These are phyloP conservation scores for Lasiodiplodia sp. DNA, from an alignment of 2,329 filamentous ascomycete genomes.

Conservation along the genomic window DNA sequence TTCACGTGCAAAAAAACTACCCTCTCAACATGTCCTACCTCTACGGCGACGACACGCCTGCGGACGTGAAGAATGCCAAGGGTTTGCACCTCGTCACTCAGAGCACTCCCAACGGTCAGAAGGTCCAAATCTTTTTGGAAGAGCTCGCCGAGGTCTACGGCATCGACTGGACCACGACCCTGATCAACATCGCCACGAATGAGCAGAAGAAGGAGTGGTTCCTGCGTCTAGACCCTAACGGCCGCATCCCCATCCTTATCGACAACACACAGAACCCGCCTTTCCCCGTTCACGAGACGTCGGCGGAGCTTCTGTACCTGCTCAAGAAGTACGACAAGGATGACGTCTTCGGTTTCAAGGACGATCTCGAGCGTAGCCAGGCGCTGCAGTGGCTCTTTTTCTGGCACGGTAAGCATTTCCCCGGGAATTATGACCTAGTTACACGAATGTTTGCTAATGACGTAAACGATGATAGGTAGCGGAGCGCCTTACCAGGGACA, in stretches of 20 bases:
- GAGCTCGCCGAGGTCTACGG: constrained; percentile 61
- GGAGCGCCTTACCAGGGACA: constrained; percentile 53
- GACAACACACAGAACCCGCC: constrained; percentile 27
- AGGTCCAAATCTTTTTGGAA: constrained; percentile 63
- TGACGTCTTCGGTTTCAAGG: constrained; percentile 59
- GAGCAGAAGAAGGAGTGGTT: constrained; percentile 66
- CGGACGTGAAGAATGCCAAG: constrained; percentile 55
- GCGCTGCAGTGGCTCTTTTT: constrained; percentile 63
- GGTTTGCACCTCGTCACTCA: constrained; percentile 61
- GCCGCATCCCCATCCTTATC: constrained; percentile 22
- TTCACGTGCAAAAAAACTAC: not conserved
- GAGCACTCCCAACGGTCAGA: constrained; percentile 60
- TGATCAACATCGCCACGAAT: constrained; percentile 56
- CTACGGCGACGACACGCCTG: constrained; percentile 55
- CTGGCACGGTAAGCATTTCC: constrained; percentile 53
- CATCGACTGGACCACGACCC: constrained; percentile 28
- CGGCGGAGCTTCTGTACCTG: constrained; percentile 62
- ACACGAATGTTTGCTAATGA: not conserved
- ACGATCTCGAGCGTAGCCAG: constrained; percentile 59
- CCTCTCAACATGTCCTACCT: constrained; percentile 47
- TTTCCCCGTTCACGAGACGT: constrained; percentile 62
- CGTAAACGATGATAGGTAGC: constrained; percentile 30
- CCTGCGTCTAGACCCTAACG: constrained; percentile 49
- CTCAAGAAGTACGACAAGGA: constrained; percentile 58
- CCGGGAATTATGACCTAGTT: too few species aligned